A percentile compares a stretch with the other conserved stretches of the same genome.
These are phyloP conservation scores for Alternaria solani DNA, from an alignment of 2,329 filamentous ascomycete genomes.

Conservation along the genomic window DNA sequence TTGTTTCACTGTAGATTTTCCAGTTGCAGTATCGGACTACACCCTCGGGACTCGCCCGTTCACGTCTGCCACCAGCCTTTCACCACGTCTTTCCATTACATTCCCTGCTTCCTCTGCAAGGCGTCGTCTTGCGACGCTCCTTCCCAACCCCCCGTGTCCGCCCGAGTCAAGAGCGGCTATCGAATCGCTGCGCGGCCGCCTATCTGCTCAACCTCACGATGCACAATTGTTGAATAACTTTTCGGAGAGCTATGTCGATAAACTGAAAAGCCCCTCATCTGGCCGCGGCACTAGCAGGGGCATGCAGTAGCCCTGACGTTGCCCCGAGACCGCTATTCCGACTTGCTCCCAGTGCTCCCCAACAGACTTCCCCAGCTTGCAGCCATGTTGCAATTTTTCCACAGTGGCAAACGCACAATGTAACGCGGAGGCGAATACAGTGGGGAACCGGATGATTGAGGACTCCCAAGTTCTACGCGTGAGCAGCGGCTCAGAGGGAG, in stretches of 20 bases:
- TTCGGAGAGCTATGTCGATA: slow-evolving; percentile 32
- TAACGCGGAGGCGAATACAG: slow-evolving; percentile 6
- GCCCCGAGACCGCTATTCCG: slow-evolving; percentile 21
- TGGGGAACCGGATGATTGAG: neutral
- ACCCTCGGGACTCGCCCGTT: neutral
- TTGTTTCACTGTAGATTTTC: neutral
- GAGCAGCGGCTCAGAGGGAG: neutral
- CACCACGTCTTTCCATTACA: neutral
- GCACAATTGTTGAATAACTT: slow-evolving; percentile 43
- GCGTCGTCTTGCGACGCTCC: neutral
- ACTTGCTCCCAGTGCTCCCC: slow-evolving; percentile 31
- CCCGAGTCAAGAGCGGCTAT: slow-evolving; percentile 5
- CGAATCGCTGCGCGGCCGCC: slow-evolving; percentile 9
- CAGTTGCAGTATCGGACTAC: neutral
- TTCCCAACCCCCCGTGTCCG: slow-evolving; percentile 1
- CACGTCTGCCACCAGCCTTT: neutral
- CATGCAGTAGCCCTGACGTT: slow-evolving; percentile 22
- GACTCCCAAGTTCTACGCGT: neutral
- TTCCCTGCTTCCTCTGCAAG: neutral
- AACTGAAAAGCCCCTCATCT: slow-evolving; percentile 29
- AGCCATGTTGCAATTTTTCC: slow-evolving; percentile 11
- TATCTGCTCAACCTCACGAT: slow-evolving; percentile 24
- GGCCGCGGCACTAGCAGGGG: slow-evolving; percentile 28
- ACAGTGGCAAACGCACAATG: slow-evolving; percentile 27
- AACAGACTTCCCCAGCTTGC: slow-evolving; percentile 31